These are phyloP conservation scores for Hypoxylon rickii DNA, from an alignment of 495 filamentous ascomycete genomes.

Conservation along the genomic window DNA sequence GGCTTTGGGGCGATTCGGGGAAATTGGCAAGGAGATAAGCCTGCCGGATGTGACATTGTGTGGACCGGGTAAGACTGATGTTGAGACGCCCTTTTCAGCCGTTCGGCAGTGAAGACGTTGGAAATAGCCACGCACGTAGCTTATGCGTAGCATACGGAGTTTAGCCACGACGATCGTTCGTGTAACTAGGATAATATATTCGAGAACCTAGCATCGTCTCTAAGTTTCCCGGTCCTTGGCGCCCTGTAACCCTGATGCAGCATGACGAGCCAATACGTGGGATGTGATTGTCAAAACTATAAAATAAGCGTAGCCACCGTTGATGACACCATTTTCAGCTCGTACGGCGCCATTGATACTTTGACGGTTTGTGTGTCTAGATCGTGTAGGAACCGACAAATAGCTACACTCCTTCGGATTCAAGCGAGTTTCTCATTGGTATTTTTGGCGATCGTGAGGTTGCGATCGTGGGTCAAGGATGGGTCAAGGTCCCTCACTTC, in stretches of 20 bases:
- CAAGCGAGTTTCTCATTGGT: conserved; percentile 21
- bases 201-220: conserved; percentile 10
- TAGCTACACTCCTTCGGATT: conserved; percentile 12
- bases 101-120: conserved; percentile 13
- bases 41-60: background rate
- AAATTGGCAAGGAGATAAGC: background rate
- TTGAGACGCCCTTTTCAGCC: conserved; percentile 18
- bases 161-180: conserved; percentile 22
- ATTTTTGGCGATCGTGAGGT: conserved; percentile 22
- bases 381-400: conserved; percentile 3
- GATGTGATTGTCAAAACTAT: conserved; percentile 14
- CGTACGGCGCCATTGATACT: conserved; percentile 24
- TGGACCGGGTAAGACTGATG: background rate
- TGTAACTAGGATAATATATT: conserved; percentile 20
- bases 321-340: conserved; percentile 28
- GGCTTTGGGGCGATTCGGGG: conserved; percentile 3
- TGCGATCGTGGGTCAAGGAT: conserved; percentile 39
- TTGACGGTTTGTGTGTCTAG: conserved; percentile 18
- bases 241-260: conserved; percentile 16
- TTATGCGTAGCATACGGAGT: conserved; percentile 13
- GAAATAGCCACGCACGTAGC: conserved; percentile 2
- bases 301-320: conserved; percentile 17
- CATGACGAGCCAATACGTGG: conserved; percentile 4
- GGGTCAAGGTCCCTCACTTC: conserved; percentile 39
- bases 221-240: conserved; percentile 22